Conservation (phyloP, 352 stramenopile genomes). For the Phytophthora sp. region DNA sequence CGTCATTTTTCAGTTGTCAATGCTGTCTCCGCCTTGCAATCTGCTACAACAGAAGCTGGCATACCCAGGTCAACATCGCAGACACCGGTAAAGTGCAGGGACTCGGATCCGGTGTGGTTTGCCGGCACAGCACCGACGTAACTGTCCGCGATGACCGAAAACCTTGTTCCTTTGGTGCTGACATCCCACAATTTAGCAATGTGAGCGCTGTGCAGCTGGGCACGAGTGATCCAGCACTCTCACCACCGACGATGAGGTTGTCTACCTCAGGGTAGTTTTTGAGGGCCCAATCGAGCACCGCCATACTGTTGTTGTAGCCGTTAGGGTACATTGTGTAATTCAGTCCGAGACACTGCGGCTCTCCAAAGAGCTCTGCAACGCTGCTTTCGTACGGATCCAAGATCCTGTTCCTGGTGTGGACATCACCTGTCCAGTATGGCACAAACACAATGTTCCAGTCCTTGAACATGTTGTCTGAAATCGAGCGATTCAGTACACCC, state of each 20-base stretch:
- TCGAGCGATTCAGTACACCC: slow-evolving; percentile 51
- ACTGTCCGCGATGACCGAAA: slow-evolving; percentile 53
- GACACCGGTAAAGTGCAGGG: slow-evolving; percentile 43
- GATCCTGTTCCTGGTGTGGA: slow-evolving; percentile 49
- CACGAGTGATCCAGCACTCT: slow-evolving; percentile 54
- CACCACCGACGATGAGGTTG: slow-evolving; percentile 51
- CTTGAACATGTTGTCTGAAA: slow-evolving; percentile 58
- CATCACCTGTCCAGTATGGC: slow-evolving; percentile 67
- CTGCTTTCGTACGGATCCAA: slow-evolving; percentile 17
- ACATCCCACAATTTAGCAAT: slow-evolving; percentile 56
- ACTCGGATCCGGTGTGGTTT: slow-evolving; percentile 29
- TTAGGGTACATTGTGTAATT: slow-evolving; percentile 54
- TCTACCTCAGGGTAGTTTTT: slow-evolving; percentile 59
- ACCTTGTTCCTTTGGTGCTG: slow-evolving; percentile 38
- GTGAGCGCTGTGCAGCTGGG: slow-evolving; percentile 40
- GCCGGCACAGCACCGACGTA: slow-evolving; percentile 51
- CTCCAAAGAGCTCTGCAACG: slow-evolving; percentile 33
- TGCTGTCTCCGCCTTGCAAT: slow-evolving; percentile 34
- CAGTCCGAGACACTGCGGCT: slow-evolving; percentile 29
- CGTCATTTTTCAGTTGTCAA: slow-evolving; percentile 38
- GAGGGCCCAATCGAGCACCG: slow-evolving; percentile 53
- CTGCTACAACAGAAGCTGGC: slow-evolving; percentile 18
- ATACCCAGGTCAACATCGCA: slow-evolving; percentile 36
- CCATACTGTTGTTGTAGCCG: slow-evolving; percentile 60
- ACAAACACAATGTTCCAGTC: slow-evolving; percentile 77